Conservation (phyloP, 2,329 filamentous ascomycete genomes). For the Trichoderma pleuroti region DNA sequence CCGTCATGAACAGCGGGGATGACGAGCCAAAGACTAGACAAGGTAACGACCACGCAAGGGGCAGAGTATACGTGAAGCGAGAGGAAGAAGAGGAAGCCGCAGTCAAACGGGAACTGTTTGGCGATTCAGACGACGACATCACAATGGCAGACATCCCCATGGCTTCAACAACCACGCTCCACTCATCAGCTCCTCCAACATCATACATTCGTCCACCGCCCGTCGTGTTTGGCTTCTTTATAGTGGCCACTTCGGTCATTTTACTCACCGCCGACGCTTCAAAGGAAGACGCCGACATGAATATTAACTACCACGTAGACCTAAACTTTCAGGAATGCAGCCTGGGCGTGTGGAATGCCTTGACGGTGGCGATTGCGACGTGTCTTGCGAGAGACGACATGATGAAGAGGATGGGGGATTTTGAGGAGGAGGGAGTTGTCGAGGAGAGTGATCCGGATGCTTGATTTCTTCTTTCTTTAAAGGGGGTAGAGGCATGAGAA, state of each 20-base stretch:
- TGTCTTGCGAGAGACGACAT: slow-evolving; percentile 42
- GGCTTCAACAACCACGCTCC: neutral
- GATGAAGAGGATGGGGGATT: slow-evolving; percentile 33
- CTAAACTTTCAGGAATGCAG: slow-evolving; percentile 37
- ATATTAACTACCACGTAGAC: slow-evolving; percentile 43
- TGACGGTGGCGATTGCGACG: slow-evolving; percentile 40
- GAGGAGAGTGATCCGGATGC: slow-evolving; percentile 40
- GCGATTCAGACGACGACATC: slow-evolving; percentile 10
- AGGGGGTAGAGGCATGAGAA: neutral
- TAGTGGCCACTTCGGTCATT: slow-evolving; percentile 39
- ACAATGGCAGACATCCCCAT: slow-evolving; percentile 12
- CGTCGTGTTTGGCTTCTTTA: slow-evolving; percentile 44
- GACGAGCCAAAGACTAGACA: neutral
- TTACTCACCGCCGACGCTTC: slow-evolving; percentile 40
- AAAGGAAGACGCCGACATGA: slow-evolving; percentile 31
- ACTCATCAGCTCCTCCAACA: neutral
- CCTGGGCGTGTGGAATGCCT: slow-evolving; percentile 45
- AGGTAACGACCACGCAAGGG: neutral
- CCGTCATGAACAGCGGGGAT: neutral
- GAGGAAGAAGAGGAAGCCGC: neutral
- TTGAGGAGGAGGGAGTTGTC: slow-evolving; percentile 29
- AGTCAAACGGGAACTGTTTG: slow-evolving; percentile 4
- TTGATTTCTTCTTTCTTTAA: slow-evolving; percentile 22
- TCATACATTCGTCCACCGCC: slow-evolving; percentile 34
- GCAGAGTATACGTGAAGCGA: neutral